phyloP scores from a whole-genome alignment of 176 grass and related monocot genomes.

The Saccharum officinarum region DNA sequence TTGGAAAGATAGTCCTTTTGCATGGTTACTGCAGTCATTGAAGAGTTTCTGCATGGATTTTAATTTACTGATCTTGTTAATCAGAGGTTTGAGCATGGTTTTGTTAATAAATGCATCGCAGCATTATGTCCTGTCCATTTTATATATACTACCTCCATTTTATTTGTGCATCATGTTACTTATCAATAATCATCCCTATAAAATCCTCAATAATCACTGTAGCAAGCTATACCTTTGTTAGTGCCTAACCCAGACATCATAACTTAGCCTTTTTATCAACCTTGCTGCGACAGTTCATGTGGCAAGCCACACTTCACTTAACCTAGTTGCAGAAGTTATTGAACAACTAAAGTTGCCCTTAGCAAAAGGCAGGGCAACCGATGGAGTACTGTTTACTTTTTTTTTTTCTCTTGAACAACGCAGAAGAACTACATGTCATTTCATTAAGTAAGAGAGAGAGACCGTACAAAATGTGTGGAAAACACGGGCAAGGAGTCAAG shows the following conservation, averaged over 20 bases:
- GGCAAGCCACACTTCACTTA: background rate
- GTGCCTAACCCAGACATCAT: background rate
- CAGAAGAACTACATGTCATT: background rate
- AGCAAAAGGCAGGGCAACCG: background rate
- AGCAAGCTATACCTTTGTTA: background rate
- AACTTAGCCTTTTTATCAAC: background rate
- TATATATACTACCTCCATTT: background rate
- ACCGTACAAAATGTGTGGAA: background rate
- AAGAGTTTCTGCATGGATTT: constrained; percentile 17
- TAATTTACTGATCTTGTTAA: background rate
- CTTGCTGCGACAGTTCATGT: background rate
- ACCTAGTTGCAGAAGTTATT: background rate
- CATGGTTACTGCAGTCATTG: background rate
- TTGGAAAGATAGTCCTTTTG: background rate
- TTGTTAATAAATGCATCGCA: too few species aligned
- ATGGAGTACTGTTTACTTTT: background rate
- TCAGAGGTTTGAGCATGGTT: background rate
- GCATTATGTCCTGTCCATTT: too few species aligned
- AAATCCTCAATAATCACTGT: background rate
- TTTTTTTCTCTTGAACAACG: background rate
- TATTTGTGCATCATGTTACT: background rate
- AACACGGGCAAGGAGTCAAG: background rate
- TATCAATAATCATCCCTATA: background rate
- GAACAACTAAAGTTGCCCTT: background rate
- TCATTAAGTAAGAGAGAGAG: background rate